Evolutionary conservation across 129 eudicot species (phyloP).

Genomic region (Silybum marianum): DNA sequence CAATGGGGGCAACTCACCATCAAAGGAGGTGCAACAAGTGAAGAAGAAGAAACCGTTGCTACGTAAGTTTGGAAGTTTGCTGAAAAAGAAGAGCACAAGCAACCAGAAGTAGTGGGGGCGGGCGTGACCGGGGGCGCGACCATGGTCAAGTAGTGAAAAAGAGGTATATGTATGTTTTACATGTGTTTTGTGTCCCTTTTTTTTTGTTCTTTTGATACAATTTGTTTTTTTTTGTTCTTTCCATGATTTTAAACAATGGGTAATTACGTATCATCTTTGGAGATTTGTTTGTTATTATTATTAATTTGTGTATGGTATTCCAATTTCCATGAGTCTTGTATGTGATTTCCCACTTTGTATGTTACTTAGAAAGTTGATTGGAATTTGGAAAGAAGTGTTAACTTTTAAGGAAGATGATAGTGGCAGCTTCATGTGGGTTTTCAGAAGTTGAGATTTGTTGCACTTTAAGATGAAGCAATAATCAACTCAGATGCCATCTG

Average conservation of each 20-base stretch:
- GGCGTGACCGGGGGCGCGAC: slow-evolving; percentile 2
- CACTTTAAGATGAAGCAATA: slow-evolving; percentile 16
- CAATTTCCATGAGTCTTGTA: slow-evolving; percentile 22
- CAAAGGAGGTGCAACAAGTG: slow-evolving; percentile 55
- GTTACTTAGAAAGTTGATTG: slow-evolving; percentile 25
- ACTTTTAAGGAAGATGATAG: not conserved
- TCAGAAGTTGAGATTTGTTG: slow-evolving; percentile 14
- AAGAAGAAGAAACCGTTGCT: slow-evolving; percentile 94
- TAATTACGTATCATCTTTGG: slow-evolving; percentile 52
- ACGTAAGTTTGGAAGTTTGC: slow-evolving; percentile 80
- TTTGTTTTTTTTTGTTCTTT: slow-evolving; percentile 29
- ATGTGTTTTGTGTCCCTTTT: slow-evolving; percentile 40
- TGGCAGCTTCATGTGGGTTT: slow-evolving; percentile 27
- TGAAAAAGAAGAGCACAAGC: slow-evolving; percentile 78
- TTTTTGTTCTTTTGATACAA: slow-evolving; percentile 29
- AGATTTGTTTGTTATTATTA: slow-evolving; percentile 37
- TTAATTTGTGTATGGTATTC: slow-evolving; percentile 35
- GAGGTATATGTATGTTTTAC: slow-evolving; percentile 37
- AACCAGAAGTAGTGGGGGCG: slow-evolving; percentile 37
- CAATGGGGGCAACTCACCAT: slow-evolving; percentile 65
- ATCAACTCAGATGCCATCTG: slow-evolving; percentile 7
- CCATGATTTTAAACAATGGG: slow-evolving; percentile 30
- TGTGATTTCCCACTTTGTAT: slow-evolving; percentile 27
- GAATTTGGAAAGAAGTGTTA: slow-evolving; percentile 11
- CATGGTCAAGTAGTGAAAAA: slow-evolving; percentile 22